Conservation (phyloP, 768 basidiomycete genomes). For the Lentinus tigrinus region DNA sequence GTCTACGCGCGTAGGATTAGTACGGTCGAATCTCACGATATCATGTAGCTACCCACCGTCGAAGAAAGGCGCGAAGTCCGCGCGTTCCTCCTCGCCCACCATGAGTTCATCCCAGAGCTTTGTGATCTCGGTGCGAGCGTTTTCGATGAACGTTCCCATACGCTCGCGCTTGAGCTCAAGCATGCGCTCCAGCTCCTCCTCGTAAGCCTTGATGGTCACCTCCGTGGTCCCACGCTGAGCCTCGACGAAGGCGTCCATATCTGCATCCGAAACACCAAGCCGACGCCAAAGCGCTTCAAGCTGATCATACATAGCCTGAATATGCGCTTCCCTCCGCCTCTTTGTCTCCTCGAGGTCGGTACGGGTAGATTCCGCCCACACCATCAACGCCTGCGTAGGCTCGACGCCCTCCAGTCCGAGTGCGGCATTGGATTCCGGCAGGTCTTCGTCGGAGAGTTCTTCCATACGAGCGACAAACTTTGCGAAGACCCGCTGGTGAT, state of each 20-base stretch:
- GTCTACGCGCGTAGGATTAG: conserved; percentile 44
- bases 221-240: conserved; percentile 79
- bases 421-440: conserved; percentile 36
- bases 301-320: conserved; percentile 93
- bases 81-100: conserved; percentile 79
- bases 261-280: conserved; percentile 73
- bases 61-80: conserved; percentile 76
- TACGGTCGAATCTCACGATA: neutral
- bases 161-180: conserved; percentile 83
- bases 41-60: conserved; percentile 57
- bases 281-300: conserved; percentile 89
- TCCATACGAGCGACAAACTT: conserved; percentile 64
- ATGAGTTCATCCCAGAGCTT: conserved; percentile 85
- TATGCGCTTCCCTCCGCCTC: conserved; percentile 71
- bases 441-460: conserved; percentile 50
- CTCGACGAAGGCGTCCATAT: conserved; percentile 94
- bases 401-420: conserved; percentile 73
- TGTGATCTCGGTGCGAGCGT: conserved; percentile 78
- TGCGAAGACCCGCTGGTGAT: conserved; percentile 60
- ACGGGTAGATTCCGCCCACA: conserved; percentile 63
- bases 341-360: conserved; percentile 70
- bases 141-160: conserved; percentile 81
- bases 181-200: conserved; percentile 89
- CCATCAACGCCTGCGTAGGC: conserved; percentile 71
- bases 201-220: conserved; percentile 76